These are phyloP conservation scores for Coprinopsis sp. DNA, from an alignment of 768 basidiomycete genomes.

Conservation along the genomic window DNA sequence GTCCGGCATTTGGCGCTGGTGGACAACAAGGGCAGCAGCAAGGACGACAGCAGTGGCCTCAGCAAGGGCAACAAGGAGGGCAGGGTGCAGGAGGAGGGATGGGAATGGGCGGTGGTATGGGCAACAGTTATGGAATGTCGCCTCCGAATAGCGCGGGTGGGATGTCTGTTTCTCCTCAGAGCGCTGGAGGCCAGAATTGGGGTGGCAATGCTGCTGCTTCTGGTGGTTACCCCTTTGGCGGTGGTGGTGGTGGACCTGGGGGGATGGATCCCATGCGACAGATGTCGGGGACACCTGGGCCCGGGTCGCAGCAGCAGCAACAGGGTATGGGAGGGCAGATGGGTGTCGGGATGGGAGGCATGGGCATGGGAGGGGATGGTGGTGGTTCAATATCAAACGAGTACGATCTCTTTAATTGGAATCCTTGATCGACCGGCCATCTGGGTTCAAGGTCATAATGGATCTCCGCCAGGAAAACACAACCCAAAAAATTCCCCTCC, in stretches of 20 bases:
- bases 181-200: constrained; percentile 27
- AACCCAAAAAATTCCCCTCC: too few relatives aligned
- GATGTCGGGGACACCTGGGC: constrained; percentile 48
- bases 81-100: constrained; percentile 23
- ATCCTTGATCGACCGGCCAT: constrained; percentile 31
- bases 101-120: constrained; percentile 10
- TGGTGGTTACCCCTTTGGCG: constrained; percentile 35
- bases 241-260: constrained; percentile 32
- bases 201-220: constrained; percentile 19
- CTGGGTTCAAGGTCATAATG: too few relatives aligned
- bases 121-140: constrained; percentile 34
- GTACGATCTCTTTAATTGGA: constrained; percentile 60
- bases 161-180: constrained; percentile 27
- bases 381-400: constrained; percentile 38
- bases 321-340: constrained; percentile 35
- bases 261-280: constrained; percentile 40
- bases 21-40: constrained; percentile 33
- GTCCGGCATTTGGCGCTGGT: constrained; percentile 33
- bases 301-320: constrained; percentile 37
- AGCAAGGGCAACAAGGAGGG: constrained; percentile 26
- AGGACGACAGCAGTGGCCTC: constrained; percentile 27
- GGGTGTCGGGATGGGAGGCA: too few relatives aligned
- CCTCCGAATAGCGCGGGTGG: constrained; percentile 35
- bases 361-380: constrained; percentile 32
- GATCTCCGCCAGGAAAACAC: too few relatives aligned